Evolutionary conservation across 164 flowering plant genomes (phyloP).

Genomic region (Santalum album): DNA sequence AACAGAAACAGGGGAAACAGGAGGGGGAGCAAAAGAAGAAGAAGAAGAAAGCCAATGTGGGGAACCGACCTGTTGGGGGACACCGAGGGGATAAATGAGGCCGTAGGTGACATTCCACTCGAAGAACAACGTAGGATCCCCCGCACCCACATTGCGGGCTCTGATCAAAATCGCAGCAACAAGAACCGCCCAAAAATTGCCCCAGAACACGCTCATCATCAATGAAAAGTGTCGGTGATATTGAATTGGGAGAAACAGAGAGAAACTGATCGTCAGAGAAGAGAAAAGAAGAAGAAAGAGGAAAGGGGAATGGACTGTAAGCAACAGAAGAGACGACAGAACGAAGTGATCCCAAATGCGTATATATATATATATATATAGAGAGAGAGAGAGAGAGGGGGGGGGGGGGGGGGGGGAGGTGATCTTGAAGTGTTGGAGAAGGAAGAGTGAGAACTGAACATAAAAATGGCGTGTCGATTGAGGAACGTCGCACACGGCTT

Average conservation of each 20-base stretch:
- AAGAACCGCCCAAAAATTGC: not conserved
- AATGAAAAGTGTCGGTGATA: not conserved
- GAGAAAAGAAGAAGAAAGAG: not conserved
- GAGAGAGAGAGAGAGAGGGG: not conserved
- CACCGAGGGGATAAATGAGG: slow-evolving; percentile 48
- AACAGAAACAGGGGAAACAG: not conserved
- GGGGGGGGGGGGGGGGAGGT: too few species aligned
- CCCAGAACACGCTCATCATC: too few species aligned
- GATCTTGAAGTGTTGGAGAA: too few species aligned
- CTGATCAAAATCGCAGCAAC: not conserved
- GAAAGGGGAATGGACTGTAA: not conserved
- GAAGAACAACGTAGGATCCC: slow-evolving; percentile 49
- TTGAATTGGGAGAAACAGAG: too few species aligned
- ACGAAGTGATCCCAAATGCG: too few species aligned
- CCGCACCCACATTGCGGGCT: slow-evolving; percentile 18
- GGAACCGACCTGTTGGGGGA: slow-evolving; percentile 43
- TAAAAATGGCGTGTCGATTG: not conserved
- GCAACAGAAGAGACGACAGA: not conserved
- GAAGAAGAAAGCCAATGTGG: not conserved
- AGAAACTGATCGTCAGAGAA: too few species aligned
- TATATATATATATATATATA: too few species aligned
- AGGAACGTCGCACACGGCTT: not conserved
- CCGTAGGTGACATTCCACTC: slow-evolving; percentile 61
- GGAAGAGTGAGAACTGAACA: not conserved
- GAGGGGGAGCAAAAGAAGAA: not conserved